Evolutionary conservation across 2,329 filamentous ascomycete species (phyloP), one percentile per base, ranked within the genome.

Genomic region (Diaporthe australafricana): DNA sequence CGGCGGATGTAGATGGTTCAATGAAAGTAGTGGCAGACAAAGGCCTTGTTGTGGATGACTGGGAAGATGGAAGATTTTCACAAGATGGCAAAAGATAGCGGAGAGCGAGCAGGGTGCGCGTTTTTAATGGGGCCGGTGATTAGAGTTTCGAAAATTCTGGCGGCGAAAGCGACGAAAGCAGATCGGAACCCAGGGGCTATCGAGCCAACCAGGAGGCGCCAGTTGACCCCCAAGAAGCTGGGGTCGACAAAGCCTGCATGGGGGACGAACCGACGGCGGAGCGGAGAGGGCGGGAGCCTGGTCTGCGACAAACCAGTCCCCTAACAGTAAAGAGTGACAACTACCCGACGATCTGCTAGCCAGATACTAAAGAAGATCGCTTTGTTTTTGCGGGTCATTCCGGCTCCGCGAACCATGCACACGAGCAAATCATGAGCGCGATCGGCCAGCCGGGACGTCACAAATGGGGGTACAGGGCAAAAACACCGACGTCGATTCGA

Each of bases 161-260:
- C 40, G 53, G 62, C 62, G 56, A 68, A 60, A 40, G 66, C 35
- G 48, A 68, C 76, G 76, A 77, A 77, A 76, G 76, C 74, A 75
- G 73, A 77, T 76, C 76, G 76, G 76, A 74, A 75, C 50, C 60
- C 30, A 32, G 74, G 71, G 73, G 74, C 68, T 55, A 73, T 53
- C 69, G 62, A 69, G 68, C 57, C 65, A 48, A 55, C 22, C n/a
- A 72, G 22, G 7, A n/a, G 7, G 9, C 32, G 55, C 12, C 60
- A 16, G 68, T 74, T 75, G 71, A 71, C 47, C 67, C 20, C 22
- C 27, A 20, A 16, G 11, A 63, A 52, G 65, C 66, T 47, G 70
- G 55, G 63, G 40, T 27, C 27, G 27, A 63, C 57, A 63, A 35
- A 63, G 42, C 16, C 42, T 63, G 42, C 42, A 63, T 32, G 57